Base-by-base conservation (phyloP, 345 rosid genomes). In the Rhizophora mangle region DNA sequence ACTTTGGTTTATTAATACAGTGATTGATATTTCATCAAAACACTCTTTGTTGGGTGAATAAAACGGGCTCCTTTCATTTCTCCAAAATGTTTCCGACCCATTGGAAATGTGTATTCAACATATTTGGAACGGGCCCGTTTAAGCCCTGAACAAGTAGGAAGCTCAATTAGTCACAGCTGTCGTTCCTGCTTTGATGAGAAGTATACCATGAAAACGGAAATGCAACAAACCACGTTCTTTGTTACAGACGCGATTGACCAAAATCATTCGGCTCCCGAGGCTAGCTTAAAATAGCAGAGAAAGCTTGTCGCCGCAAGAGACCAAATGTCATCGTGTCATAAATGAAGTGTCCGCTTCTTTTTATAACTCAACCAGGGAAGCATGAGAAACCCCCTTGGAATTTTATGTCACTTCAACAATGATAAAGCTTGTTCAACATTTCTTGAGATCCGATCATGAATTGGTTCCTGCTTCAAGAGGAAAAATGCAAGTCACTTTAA, bases 371-470 rank as follows among this genome's bases (percentile, higher is more conserved):
- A 58, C 15, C 15, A 46, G 39, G 3, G 71, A 29, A 39, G 22
- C 27, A 20, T 9, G 8, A 8, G 26, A 56, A 43, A 19, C 49
- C 49, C 49, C 29, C 27, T 30, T 0, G 18, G 47, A 10, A 26
- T 58, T 68, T 32, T 21, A 19, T 49, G 72, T 73, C 73, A 82
- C 59, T 63, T 78, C 8, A 90, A 79, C 69, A 92, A 80, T 6
- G 86, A 80, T 62, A 93, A 74, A 37, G 89, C 92, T 49, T 39
- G 74, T 20, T 82, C 76, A 43, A 90, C 92, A 79, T 89, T 91
- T 74, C 79, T 72, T n/a, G 96, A 89, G 64, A 93, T 91, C 47
- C 94, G 84, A 59, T 89, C 93, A 65, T 86, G 94, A 76, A 89
- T 77, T 0, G 92, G 86, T 75, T 89, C 92, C 98, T 91, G 83